These are phyloP conservation scores for Fusarium sp. DNA, from an alignment of 2,329 filamentous ascomycete species.

Conservation along the genomic window DNA sequence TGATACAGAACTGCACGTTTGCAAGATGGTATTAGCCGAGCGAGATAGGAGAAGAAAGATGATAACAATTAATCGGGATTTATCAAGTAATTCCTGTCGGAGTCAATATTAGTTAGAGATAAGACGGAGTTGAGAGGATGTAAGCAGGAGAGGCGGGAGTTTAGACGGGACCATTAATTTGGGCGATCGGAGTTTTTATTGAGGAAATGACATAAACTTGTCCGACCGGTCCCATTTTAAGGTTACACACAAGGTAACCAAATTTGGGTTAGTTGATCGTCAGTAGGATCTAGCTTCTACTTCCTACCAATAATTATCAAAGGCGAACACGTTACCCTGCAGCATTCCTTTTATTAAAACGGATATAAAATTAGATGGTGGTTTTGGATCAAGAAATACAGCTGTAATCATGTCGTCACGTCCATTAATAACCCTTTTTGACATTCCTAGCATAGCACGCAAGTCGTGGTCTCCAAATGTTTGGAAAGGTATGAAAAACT, in stretches of 20 bases:
- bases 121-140: accelerated
- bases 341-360: background rate
- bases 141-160: background rate
- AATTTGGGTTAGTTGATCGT: background rate
- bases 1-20: background rate
- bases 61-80: background rate
- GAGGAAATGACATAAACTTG: slow-evolving; percentile 2
- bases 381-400: background rate
- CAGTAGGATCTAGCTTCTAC: background rate
- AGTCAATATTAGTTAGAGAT: accelerated
- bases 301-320: no score
- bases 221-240: background rate
- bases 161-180: background rate
- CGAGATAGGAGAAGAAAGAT: no score
- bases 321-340: no score
- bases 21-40: background rate
- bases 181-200: background rate
- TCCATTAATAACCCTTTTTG: background rate
- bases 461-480: slow-evolving; percentile 3
- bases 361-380: background rate
- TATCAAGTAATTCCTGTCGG: background rate
- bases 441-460: background rate
- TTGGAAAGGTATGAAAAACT: background rate
- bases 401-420: background rate
- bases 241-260: background rate